phyloP scores from a whole-genome alignment of 192 early-diverging fungal genomes.

The Physocladia obscura region DNA sequence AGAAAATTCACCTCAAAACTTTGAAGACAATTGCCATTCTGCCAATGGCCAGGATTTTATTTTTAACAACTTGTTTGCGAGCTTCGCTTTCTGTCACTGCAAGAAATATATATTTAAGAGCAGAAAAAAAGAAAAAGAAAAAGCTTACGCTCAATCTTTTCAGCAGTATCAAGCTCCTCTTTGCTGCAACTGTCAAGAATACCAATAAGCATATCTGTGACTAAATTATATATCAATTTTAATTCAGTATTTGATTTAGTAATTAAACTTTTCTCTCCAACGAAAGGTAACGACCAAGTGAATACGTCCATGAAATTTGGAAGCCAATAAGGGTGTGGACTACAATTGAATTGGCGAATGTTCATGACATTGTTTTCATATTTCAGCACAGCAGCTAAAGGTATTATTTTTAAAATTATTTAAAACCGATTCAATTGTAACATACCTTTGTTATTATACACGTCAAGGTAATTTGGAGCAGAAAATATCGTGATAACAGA shows the following conservation, averaged over 20 bases:
- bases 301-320: slow-evolving; percentile 99
- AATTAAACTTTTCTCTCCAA: slow-evolving; percentile 89
- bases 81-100: slow-evolving; percentile 58
- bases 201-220: slow-evolving; percentile 94
- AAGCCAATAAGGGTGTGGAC: slow-evolving; percentile 96
- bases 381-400: slow-evolving; percentile 85
- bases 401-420: not conserved
- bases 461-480: slow-evolving; percentile 96
- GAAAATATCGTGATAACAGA: slow-evolving; percentile 98
- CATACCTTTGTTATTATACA: slow-evolving; percentile 93
- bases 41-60: slow-evolving; percentile 91
- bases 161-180: slow-evolving; percentile 80
- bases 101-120: too few species aligned
- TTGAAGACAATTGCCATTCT: slow-evolving; percentile 88
- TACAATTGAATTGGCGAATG: slow-evolving; percentile 93
- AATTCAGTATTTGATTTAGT: not conserved
- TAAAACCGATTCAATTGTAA: not conserved
- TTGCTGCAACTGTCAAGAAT: slow-evolving; percentile 95
- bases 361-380: slow-evolving; percentile 99
- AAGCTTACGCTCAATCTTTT: slow-evolving; percentile 32
- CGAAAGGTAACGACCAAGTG: slow-evolving; percentile 95
- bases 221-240: slow-evolving; percentile 42
- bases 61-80: slow-evolving; percentile 68
- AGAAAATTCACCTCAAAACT: slow-evolving; percentile 64
- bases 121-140: not conserved